Evolutionary conservation across 139 green algal species (phyloP), one percentile per base, ranked within the genome.

Genomic region (Chlamydomonas sp.): DNA sequence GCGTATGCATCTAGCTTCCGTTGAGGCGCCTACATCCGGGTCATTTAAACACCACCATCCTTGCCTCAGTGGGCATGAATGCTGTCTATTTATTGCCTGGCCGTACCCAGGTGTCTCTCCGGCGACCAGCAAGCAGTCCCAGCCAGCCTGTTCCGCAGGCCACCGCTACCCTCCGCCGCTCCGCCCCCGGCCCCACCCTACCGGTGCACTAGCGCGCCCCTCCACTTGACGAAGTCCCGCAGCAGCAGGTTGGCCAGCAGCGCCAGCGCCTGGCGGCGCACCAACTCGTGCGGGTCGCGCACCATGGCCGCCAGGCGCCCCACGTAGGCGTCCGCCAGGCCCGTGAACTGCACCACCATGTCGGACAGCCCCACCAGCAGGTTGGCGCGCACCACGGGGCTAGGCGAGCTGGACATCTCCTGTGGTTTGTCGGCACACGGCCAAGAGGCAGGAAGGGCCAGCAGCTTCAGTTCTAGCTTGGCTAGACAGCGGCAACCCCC

Each of bases 161-260:
- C 31, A 49, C 31, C 31, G 31, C 31, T 49, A 71, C 66, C 10
- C 10, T 71, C 10, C 10, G 66, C 12, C 10, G 66, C 66, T 18
- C 66, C 66, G 12, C 10, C 10, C 66, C 66, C 10, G 12, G 66
- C 72, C 4, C 20, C 5, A 8, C 6, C 84, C 17, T 61, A 93
- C 83, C 93, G 92, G 80, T 96, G 94, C 87, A 99, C 97, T 59
- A 99, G 92, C 17, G 91, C 84, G 3, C 96, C 97, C 1, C 96
- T 87, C 97, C 97, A 98, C 92, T 98, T 98, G 73, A 99, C 94
- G 74, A 96, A 99, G 86, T 99, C 97, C 89, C 95, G 94, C 89
- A 96, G 93, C 69, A 98, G 95, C 77, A 98, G 95, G 77, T 94
- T 91, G 10, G 93, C 92, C 64, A 98, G 93, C 83, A 98, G 91